Evolutionary conservation across 106 monocot species (phyloP), one percentile per base, ranked within the genome.

Genomic region (Amphibolis antarctica): DNA sequence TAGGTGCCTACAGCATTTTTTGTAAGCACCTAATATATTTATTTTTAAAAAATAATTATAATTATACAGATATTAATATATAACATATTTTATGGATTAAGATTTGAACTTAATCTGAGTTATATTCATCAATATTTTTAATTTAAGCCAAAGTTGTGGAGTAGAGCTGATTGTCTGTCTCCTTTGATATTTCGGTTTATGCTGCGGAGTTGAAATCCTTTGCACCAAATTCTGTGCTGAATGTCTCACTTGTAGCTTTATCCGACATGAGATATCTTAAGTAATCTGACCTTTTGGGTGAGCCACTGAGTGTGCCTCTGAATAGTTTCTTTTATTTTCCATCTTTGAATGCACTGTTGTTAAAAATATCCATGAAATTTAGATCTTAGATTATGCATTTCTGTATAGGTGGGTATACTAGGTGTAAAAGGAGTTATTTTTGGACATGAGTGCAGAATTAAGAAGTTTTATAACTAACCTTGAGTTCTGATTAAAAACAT

Each of bases 131-230:
- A n/a, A n/a, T n/a, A n/a, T n/a, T n/a, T n/a, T n/a, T n/a, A n/a
- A n/a, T n/a, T n/a, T n/a, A n/a, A n/a, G n/a, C n/a, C n/a, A n/a
- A n/a, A n/a, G n/a, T n/a, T n/a, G n/a, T n/a, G n/a, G n/a, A n/a
- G n/a, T n/a, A n/a, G n/a, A n/a, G n/a, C n/a, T n/a, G n/a, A n/a
- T n/a, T 58, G 24, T 78, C 59, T 67, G 69, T 82, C 79, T 51
- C 74, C 74, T 71, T 64, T 64, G 42, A 66, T 70, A 13, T 82
- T 28, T 11, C 55, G 71, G 10, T 45, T 57, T 60, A 72, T 76
- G 42, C 42, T 44, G 28, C 30, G 0, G 64, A 15, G 3, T 42
- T 61, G 28, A 45, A 45, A 12, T 60, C 43, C 7, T 9, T 25
- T 19, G 26, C 3, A 28, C 1, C 46, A 42, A 42, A 22, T 42